These are phyloP conservation scores for Hypoxylon subgilvum DNA, from an alignment of 495 filamentous ascomycete species.

Conservation along the genomic window DNA sequence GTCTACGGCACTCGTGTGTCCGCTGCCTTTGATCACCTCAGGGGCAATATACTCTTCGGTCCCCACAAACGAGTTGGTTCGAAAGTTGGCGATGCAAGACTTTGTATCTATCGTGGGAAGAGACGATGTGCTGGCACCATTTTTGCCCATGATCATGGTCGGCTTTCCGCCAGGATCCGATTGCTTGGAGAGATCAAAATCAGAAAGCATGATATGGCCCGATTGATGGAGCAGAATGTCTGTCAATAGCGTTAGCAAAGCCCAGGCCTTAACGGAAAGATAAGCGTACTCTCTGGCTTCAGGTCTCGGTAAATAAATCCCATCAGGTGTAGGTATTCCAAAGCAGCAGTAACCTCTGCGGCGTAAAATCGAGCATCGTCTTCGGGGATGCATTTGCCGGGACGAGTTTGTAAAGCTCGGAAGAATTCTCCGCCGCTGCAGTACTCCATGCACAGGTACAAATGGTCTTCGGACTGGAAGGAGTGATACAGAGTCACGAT, in stretches of 20 bases:
- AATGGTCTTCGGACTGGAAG: constrained; percentile 97
- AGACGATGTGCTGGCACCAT: constrained; percentile 77
- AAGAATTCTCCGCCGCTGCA: constrained; percentile 99
- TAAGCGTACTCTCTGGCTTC: constrained; percentile 89
- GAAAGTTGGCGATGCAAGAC: constrained; percentile 97
- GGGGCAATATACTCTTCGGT: constrained; percentile 99
- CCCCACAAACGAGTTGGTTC: constrained; percentile 97
- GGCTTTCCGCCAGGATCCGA: constrained; percentile 95
- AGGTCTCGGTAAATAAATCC: constrained; percentile 98
- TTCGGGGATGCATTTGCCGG: constrained; percentile 94
- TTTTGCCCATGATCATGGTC: constrained; percentile 91
- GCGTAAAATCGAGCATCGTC: constrained; percentile 98
- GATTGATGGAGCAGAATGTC: constrained; percentile 98
- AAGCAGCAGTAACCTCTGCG: constrained; percentile 94
- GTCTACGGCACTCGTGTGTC: constrained; percentile 96
- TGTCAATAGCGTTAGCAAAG: constrained; percentile 45
- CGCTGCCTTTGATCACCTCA: constrained; percentile 97
- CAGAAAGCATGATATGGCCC: constrained; percentile 98
- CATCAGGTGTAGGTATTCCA: constrained; percentile 98
- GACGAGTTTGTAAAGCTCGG: constrained; percentile 91
- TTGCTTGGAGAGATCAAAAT: constrained; percentile 98
- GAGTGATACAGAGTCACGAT: constrained; percentile 98
- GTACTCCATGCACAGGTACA: constrained; percentile 99
- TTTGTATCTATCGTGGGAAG: constrained; percentile 97
- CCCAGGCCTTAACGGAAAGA: background rate